A percentile compares a stretch with the other conserved stretches of the same genome.
Conservation (phyloP, 352 stramenopile species). For the Pythium angustatum region DNA sequence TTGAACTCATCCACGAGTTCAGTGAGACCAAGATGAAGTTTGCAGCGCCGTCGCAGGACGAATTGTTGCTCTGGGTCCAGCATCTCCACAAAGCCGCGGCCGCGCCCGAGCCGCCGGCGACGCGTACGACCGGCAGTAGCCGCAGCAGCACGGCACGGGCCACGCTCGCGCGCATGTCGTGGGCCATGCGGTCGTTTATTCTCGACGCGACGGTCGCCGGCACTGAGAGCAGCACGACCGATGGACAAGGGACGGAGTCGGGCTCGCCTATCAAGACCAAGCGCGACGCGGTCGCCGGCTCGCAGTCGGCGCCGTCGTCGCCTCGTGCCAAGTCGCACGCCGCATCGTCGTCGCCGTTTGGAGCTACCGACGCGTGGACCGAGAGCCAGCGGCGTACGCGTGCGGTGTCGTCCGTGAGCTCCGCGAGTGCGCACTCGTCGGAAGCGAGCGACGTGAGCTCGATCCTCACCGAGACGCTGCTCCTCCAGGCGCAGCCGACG, state of each 20-base stretch:
- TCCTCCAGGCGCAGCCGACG: slow-evolving; percentile 35
- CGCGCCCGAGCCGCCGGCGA: slow-evolving; percentile 46
- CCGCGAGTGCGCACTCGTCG: slow-evolving; percentile 27
- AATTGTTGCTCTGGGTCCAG: slow-evolving; percentile 62
- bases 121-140: slow-evolving; percentile 13
- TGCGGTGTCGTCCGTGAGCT: slow-evolving; percentile 26
- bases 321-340: slow-evolving; percentile 11
- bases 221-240: background rate
- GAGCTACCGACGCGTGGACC: slow-evolving; percentile 24
- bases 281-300: background rate
- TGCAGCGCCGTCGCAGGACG: slow-evolving; percentile 59
- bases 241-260: background rate
- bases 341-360: slow-evolving; percentile 24
- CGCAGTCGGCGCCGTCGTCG: slow-evolving; percentile 4
- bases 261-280: slow-evolving; percentile 8
- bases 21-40: slow-evolving; percentile 80
- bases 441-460: slow-evolving; percentile 22
- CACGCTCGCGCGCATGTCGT: slow-evolving; percentile 70
- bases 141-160: background rate
- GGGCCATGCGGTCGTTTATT: slow-evolving; percentile 77
- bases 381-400: slow-evolving; percentile 24
- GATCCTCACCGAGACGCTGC: slow-evolving; percentile 15
- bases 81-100: slow-evolving; percentile 50
- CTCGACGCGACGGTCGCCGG: slow-evolving; percentile 41
- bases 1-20: slow-evolving; percentile 74